These are phyloP conservation scores for Penicillium hordei DNA, from an alignment of 2,329 filamentous ascomycete species.

Conservation along the genomic window DNA sequence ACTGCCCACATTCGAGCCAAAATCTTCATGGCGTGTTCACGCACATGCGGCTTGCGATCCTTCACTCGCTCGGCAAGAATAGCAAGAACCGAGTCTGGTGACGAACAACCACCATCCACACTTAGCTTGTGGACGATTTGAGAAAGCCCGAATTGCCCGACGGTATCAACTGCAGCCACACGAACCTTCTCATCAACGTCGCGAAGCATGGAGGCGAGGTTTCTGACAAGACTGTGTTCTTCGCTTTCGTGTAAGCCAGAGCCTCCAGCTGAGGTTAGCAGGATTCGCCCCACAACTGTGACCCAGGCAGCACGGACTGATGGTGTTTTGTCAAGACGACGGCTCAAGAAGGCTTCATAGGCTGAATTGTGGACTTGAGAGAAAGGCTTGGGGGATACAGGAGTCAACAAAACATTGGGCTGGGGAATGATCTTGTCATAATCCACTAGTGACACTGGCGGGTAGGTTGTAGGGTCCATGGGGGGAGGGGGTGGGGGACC, in stretches of 20 bases:
- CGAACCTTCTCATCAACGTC: slow-evolving; percentile 91
- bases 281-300: slow-evolving; percentile 76
- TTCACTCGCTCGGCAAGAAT: slow-evolving; percentile 85
- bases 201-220: slow-evolving; percentile 75
- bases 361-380: slow-evolving; percentile 74
- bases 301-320: slow-evolving; percentile 84
- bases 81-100: slow-evolving; percentile 73
- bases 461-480: slow-evolving; percentile 81
- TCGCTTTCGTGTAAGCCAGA: slow-evolving; percentile 84
- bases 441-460: slow-evolving; percentile 55
- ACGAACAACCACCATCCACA: slow-evolving; percentile 69
- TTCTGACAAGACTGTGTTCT: slow-evolving; percentile 70
- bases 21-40: slow-evolving; percentile 81
- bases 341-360: slow-evolving; percentile 80
- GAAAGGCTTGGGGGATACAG: slow-evolving; percentile 85
- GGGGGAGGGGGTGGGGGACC: slow-evolving; percentile 71
- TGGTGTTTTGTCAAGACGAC: slow-evolving; percentile 81
- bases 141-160: slow-evolving; percentile 76
- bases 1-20: slow-evolving; percentile 92
- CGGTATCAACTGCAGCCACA: slow-evolving; percentile 79
- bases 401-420: slow-evolving; percentile 70
- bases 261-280: slow-evolving; percentile 87
- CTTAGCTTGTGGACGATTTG: slow-evolving; percentile 82
- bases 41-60: slow-evolving; percentile 77
- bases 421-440: slow-evolving; percentile 52